These are phyloP conservation scores for Pleurotus pulmonarius DNA, from an alignment of 768 basidiomycete genomes.

Conservation along the genomic window DNA sequence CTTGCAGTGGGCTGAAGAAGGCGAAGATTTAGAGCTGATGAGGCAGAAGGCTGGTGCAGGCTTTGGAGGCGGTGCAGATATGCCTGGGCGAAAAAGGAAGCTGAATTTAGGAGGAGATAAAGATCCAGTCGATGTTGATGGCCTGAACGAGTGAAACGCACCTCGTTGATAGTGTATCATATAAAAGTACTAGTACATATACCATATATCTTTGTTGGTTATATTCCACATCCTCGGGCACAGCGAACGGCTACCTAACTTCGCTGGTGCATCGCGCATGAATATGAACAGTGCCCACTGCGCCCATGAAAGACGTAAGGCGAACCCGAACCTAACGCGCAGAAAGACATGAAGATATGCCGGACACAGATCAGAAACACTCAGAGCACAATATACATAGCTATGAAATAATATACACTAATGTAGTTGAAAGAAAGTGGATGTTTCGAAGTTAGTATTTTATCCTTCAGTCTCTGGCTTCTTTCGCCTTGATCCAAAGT, in stretches of 20 bases:
- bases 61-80: slow-evolving; percentile 60
- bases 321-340: too few species aligned
- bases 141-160: too few species aligned
- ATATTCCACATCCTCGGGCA: too few species aligned
- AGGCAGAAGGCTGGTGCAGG: slow-evolving; percentile 80
- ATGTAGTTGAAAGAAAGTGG: not conserved
- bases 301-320: too few species aligned
- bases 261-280: too few species aligned
- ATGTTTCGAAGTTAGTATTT: not conserved
- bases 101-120: slow-evolving; percentile 38
- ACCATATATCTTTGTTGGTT: too few species aligned
- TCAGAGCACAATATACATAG: not conserved
- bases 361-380: not conserved
- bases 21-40: slow-evolving; percentile 71
- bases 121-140: too few species aligned
- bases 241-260: too few species aligned
- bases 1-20: slow-evolving; percentile 89
- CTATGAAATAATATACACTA: not conserved
- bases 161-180: too few species aligned
- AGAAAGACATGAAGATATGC: not conserved
- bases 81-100: slow-evolving; percentile 78
- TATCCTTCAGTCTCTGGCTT: slow-evolving; percentile 16
- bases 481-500: slow-evolving; percentile 48
- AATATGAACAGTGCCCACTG: too few species aligned
- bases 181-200: too few species aligned